Evolutionary conservation across 345 rosid species (phyloP), one percentile per base, ranked within the genome.

Genomic region (Eucalyptus sp.): DNA sequence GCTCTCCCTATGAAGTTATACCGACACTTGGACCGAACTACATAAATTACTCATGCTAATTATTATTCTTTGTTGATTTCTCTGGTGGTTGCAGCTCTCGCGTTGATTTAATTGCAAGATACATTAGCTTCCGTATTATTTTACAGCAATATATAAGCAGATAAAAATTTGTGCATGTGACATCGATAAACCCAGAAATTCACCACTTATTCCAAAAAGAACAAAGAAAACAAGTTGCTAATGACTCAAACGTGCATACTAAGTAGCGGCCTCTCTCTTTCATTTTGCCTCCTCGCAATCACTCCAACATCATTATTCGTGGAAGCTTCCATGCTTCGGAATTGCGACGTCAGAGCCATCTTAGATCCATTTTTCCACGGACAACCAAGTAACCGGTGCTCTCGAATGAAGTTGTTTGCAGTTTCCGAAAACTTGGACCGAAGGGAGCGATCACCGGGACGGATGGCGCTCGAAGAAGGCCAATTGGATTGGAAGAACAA

Each of bases 261-360:
- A 3, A 33, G 43, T 33, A 33, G 7, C 37, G 44, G 44, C 44
- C 24, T 68, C 80, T 68, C 43, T 68, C 13, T 33, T 68, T 68
- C 24, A 16, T 33, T 68, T 33, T 2, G 80, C 18, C 24, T 68
- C 44, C 80, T 68, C 7, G 80, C 44, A 0, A 5, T 31, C 24
- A 33, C 24, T 33, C 43, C 4, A 31, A 33, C 0, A 31, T 31
- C 7, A 68, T 0, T 17, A 31, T 68, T 33, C 12, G 6, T 5
- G 24, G 80, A 68, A 68, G 24, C 80, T 68, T 68, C 80, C 43
- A 18, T 16, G 10, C 80, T 31, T 68, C 80, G 80, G 11, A 16
- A 68, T 33, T 8, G 44, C 9, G 43, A 68, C 7, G 13, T 33
- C 44, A 11, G 7, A 68, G 22, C 80, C 5, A 31, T 33, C 24